Conservation (phyloP, 2,329 filamentous ascomycete genomes). For the Albophoma yamanashiensis region DNA sequence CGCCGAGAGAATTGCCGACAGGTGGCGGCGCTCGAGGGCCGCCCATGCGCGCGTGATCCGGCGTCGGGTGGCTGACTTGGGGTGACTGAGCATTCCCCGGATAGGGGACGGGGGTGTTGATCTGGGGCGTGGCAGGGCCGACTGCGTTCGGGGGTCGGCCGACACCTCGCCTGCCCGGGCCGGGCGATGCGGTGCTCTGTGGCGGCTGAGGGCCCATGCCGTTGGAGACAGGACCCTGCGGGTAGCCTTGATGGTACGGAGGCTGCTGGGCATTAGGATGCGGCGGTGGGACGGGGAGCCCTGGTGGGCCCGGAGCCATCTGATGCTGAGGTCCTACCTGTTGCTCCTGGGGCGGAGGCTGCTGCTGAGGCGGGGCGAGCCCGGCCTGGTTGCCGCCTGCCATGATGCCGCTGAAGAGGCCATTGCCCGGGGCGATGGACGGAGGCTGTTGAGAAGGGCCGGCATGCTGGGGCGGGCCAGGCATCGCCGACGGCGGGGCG, state of each 20-base stretch:
- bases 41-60: constrained; percentile 48
- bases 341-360: constrained; percentile 59
- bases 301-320: constrained; percentile 67
- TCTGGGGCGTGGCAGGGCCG: constrained; percentile 80
- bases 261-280: constrained; percentile 55
- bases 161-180: constrained; percentile 64
- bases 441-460: constrained; percentile 78
- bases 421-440: constrained; percentile 82
- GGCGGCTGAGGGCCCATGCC: constrained; percentile 78
- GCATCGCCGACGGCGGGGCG: constrained; percentile 46
- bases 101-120: constrained; percentile 80
- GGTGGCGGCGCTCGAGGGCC: constrained; percentile 37
- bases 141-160: constrained; percentile 51
- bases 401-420: constrained; percentile 95
- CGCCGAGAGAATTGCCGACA: constrained; percentile 59
- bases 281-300: constrained; percentile 45
- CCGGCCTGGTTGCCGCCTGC: constrained; percentile 75
- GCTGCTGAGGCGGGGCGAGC: constrained; percentile 67
- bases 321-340: constrained; percentile 37
- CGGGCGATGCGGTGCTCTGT: constrained; percentile 76
- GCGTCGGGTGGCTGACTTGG: constrained; percentile 76
- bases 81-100: constrained; percentile 74
- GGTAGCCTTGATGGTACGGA: constrained; percentile 63
- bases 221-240: constrained; percentile 45
- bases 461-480: constrained; percentile 61